phyloP scores from a whole-genome alignment of 768 basidiomycete species.

The Mycena venus region DNA sequence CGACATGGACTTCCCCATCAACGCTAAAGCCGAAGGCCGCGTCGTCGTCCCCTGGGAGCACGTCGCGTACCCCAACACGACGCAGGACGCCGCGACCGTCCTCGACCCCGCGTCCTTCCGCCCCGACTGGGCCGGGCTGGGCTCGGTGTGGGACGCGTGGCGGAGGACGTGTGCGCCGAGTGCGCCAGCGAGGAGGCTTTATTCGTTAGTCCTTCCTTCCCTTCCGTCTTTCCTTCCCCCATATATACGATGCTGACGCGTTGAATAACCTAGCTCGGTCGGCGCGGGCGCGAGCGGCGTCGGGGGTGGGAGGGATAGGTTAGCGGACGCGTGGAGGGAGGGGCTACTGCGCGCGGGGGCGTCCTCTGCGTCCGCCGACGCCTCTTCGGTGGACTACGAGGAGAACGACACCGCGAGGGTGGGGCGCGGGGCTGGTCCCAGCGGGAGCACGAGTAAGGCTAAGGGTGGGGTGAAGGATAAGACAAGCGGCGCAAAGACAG shows the following conservation, averaged over 20 bases:
- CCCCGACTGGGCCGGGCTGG: conserved; percentile 88
- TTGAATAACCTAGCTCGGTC: too few relatives aligned
- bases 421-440: neutral
- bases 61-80: conserved; percentile 77
- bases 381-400: too few relatives aligned
- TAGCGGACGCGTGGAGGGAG: neutral
- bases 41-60: conserved; percentile 96
- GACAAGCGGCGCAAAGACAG: neutral
- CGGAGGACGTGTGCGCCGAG: conserved; percentile 90
- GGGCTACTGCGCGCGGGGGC: neutral
- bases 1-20: conserved; percentile 95
- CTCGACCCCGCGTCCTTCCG: neutral
- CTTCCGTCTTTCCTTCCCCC: too few relatives aligned
- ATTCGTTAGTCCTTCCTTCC: conserved; percentile 82
- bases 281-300: conserved; percentile 60
- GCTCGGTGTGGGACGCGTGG: conserved; percentile 95
- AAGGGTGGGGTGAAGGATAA: neutral
- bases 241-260: too few relatives aligned
- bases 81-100: conserved; percentile 39
- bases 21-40: conserved; percentile 93
- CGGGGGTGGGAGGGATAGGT: conserved; percentile 8
- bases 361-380: too few relatives aligned
- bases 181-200: conserved; percentile 85
- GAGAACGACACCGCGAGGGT: too few relatives aligned
- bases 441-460: too few relatives aligned